phyloP scores from a whole-genome alignment of 2,329 filamentous ascomycete genomes.

The Byssoonygena ceratinophila region DNA sequence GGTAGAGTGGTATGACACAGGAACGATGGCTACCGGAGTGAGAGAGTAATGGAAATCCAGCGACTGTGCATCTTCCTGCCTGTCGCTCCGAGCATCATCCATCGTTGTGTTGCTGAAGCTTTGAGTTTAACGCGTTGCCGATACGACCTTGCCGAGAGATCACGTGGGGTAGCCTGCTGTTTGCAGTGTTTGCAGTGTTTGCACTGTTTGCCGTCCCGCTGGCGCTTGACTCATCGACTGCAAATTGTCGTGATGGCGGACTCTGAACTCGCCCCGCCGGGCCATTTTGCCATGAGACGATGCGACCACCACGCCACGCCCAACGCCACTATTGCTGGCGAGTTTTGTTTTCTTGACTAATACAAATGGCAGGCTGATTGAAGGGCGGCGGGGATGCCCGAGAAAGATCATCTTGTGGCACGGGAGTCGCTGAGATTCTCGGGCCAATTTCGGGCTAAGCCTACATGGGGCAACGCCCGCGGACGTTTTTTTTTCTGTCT shows the following conservation, averaged over 20 bases:
- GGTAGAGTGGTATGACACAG: neutral
- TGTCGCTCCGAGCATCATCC: no score
- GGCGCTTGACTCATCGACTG: neutral
- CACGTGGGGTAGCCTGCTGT: no score
- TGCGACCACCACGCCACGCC: no score
- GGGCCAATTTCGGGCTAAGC: constrained; percentile 1
- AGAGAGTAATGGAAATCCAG: no score
- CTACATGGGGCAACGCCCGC: neutral
- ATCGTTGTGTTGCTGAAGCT: no score
- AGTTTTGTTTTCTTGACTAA: neutral
- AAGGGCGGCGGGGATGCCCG: neutral
- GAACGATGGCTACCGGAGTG: neutral
- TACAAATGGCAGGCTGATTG: neutral
- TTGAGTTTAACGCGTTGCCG: no score
- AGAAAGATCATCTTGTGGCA: neutral
- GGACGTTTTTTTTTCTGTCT: no score
- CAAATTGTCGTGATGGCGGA: no score
- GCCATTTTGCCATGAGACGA: no score
- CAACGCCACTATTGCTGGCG: neutral
- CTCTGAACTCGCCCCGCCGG: no score
- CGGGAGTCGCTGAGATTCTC: neutral
- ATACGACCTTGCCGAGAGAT: no score
- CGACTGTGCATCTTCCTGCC: no score
- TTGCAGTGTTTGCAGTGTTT: neutral
- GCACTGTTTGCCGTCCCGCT: constrained; percentile 2